Conservation (phyloP, 306 rosid genomes). For the Sindora glabra region DNA sequence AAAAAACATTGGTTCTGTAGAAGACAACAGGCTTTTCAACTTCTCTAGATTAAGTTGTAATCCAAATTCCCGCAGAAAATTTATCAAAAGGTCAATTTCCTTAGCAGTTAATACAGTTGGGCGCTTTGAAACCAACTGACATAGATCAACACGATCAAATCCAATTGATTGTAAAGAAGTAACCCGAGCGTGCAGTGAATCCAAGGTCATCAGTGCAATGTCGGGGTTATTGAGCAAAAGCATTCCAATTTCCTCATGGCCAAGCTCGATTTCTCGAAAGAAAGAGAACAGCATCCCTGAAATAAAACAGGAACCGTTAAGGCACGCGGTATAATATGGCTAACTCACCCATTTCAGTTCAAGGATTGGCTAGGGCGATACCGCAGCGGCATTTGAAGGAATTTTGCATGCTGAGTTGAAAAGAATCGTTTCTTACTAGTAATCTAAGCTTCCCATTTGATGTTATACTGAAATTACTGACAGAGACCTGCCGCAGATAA, state of each 20-base stretch:
- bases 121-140: constrained; percentile 27
- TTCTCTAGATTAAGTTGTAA: constrained; percentile 37
- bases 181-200: constrained; percentile 37
- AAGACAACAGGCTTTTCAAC: constrained; percentile 34
- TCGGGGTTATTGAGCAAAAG: constrained; percentile 35
- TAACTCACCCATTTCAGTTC: constrained; percentile 27
- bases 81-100: constrained; percentile 42
- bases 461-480: background rate
- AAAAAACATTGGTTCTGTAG: constrained; percentile 26
- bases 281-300: constrained; percentile 41
- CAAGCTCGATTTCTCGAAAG: constrained; percentile 43
- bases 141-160: constrained; percentile 32
- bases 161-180: constrained; percentile 37
- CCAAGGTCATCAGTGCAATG: constrained; percentile 18
- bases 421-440: background rate
- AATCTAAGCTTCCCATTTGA: constrained; percentile 5
- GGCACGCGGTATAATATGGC: background rate
- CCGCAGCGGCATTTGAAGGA: constrained; percentile 21
- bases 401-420: constrained; percentile 8
- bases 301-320: background rate
- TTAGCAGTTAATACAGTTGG: constrained; percentile 32
- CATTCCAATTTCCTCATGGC: constrained; percentile 21
- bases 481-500: background rate
- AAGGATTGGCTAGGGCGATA: background rate
- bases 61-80: constrained; percentile 35